Conservation (phyloP, 1,284 basidiomycete species). For the Rhodotorula mucilaginosa region DNA sequence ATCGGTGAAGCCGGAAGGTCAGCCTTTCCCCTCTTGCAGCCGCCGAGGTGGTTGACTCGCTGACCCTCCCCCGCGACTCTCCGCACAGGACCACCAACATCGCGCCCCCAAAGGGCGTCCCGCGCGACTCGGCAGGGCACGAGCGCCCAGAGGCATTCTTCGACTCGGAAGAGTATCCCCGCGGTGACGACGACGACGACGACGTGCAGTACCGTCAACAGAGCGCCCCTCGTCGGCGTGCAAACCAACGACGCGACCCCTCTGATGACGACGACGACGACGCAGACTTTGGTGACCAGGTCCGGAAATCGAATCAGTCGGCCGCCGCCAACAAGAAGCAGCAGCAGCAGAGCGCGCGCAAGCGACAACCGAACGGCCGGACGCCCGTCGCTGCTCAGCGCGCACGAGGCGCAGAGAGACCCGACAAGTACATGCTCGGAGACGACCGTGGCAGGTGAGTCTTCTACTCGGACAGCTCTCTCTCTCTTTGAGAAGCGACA, state of each 20-base stretch:
- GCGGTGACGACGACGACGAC: slow-evolving; percentile 4
- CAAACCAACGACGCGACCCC: background rate
- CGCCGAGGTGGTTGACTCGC: too few relatives aligned
- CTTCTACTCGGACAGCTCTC: background rate
- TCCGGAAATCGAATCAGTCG: background rate
- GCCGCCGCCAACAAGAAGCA: background rate
- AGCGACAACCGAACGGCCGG: background rate
- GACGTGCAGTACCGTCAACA: background rate
- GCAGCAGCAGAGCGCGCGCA: slow-evolving; percentile 1
- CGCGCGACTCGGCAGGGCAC: slow-evolving; percentile 37
- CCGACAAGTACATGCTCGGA: slow-evolving; percentile 25
- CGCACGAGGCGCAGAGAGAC: slow-evolving; percentile 16
- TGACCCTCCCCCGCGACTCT: too few relatives aligned
- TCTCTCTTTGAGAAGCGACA: background rate
- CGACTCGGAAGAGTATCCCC: slow-evolving; percentile 13
- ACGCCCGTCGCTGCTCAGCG: background rate
- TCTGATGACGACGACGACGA: background rate
- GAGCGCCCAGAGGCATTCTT: slow-evolving; percentile 41
- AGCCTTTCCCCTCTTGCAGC: background rate
- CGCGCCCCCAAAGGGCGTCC: slow-evolving; percentile 25
- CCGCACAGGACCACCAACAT: slow-evolving; percentile 32
- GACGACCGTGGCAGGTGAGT: slow-evolving; percentile 36
- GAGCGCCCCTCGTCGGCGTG: background rate
- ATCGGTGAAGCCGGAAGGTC: slow-evolving; percentile 35
- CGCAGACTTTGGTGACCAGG: background rate